Percentiles rank a stretch among this genome's conserved stretches.
Conservation (phyloP, 2,329 filamentous ascomycete genomes). For the Calonectria henricotiae region DNA sequence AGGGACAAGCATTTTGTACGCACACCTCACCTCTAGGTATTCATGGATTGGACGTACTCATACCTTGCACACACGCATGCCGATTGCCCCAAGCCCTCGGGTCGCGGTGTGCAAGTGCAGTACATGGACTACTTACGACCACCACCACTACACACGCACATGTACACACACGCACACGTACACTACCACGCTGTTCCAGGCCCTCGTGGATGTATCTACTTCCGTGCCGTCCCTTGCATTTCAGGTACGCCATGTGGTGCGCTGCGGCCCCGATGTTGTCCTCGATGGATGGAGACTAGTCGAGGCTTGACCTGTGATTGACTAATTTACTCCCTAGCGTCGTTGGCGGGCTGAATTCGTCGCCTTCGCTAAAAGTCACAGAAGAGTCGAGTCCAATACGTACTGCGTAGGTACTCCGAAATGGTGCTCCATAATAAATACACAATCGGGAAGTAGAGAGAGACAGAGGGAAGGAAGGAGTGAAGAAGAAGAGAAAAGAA, state of each 20-base stretch:
- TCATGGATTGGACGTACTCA: background rate
- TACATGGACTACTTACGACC: no score
- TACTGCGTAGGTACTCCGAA: conserved; percentile 18
- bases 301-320: conserved; percentile 27
- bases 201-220: conserved; percentile 1
- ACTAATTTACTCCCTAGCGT: conserved; percentile 33
- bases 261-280: conserved; percentile 6
- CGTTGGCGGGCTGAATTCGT: conserved; percentile 33
- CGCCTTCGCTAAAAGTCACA: conserved; percentile 29
- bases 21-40: background rate
- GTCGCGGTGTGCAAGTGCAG: background rate
- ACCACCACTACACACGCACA: background rate
- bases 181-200: conserved; percentile 9
- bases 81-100: conserved; percentile 1
- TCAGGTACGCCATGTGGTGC: conserved; percentile 20
- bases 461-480: background rate
- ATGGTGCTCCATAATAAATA: conserved; percentile 19
- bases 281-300: conserved; percentile 31
- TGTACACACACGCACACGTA: background rate
- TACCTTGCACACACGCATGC: background rate
- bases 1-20: background rate
- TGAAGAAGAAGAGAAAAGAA: background rate
- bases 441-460: background rate
- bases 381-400: conserved; percentile 25
- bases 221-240: conserved; percentile 24